Evolutionary conservation across 768 basidiomycete species (phyloP).

Genomic region (Termitomyces sp.): DNA sequence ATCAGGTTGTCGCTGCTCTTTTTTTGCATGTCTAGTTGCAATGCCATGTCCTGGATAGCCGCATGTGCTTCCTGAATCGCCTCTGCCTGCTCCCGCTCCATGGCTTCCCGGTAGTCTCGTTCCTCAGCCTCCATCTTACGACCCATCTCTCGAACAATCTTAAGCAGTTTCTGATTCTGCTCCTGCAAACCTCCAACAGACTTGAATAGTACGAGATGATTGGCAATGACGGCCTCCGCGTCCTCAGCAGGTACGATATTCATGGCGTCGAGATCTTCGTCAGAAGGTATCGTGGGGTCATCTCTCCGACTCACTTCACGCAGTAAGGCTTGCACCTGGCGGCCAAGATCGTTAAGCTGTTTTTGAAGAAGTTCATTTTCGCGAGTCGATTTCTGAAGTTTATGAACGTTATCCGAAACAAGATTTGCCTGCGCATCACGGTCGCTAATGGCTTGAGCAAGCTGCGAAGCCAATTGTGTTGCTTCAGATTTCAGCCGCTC

Average conservation of each 20-base stretch:
- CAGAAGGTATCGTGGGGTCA: conserved; percentile 75
- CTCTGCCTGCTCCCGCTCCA: conserved; percentile 71
- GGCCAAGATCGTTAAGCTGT: conserved; percentile 77
- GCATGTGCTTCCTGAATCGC: conserved; percentile 87
- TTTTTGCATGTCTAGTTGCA: conserved; percentile 76
- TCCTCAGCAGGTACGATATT: conserved; percentile 40
- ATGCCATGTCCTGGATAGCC: conserved; percentile 72
- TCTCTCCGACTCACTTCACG: conserved; percentile 78
- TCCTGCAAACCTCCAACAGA: conserved; percentile 77
- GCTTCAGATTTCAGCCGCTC: conserved; percentile 79
- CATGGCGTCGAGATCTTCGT: conserved; percentile 50
- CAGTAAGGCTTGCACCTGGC: conserved; percentile 76
- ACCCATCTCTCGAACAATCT: conserved; percentile 78
- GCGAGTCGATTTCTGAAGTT: conserved; percentile 46
- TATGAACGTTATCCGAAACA: conserved; percentile 58
- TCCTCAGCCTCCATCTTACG: conserved; percentile 83
- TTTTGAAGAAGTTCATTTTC: conserved; percentile 68
- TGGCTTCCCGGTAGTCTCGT: conserved; percentile 60
- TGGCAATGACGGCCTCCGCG: conserved; percentile 79
- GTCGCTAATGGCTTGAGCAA: conserved; percentile 67
- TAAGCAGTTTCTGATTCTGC: conserved; percentile 87
- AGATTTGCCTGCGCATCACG: conserved; percentile 58
- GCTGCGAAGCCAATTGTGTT: conserved; percentile 72
- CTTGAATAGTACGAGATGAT: conserved; percentile 82
- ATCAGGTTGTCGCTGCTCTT: conserved; percentile 63